Base-by-base conservation (phyloP, 1,284 basidiomycete species). In the Apiotrichum brassicae region DNA sequence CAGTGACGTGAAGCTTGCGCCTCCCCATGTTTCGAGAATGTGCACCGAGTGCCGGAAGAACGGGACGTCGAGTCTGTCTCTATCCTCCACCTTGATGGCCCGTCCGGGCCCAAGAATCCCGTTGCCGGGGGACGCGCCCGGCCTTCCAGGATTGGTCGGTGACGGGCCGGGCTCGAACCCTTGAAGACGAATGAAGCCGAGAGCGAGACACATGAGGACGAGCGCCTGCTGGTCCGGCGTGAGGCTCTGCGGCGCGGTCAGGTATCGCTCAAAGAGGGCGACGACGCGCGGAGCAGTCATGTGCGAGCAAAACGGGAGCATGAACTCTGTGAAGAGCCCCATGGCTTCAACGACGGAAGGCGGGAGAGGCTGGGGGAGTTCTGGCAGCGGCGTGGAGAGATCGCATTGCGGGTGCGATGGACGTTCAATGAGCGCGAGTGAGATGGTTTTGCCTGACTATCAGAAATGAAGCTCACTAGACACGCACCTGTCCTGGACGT, bases 241-340 rank as follows among this genome's bases (percentile, higher is more conserved):
- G 3, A 57, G 46, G 16, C 48, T 46, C 14, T n/a, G n/a, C 8
- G 51, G 55, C 2, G 42, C 20, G 3, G 51, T 42, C 22, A 48
- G 28, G 25, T 53, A 57, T 5, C 51, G 45, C 25, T 57, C 46
- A 34, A 46, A 57, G 33, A 57, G 46, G 4, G 38, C 20, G 18
- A 51, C 23, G 5, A 57, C 48, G 8, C 51, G 33, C 4, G 51
- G 51, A 4, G 51, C 28, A 2, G 51, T 57, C 42, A 53, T 35
- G 46, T 51, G 50, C n/a, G 45, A 48, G 55, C 55, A 53, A 39
- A 44, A 57, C 6, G 51, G 55, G n/a, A 54, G 46, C 24, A 53
- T 26, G 36, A 42, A 43, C 23, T 48, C 46, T n/a, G 40, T 48
- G 35, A 57, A 57, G 20, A 24, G 36, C 30, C 42, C 22, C 50